Evolutionary conservation across 176 grass and related monocot genomes (phyloP), one percentile per base, ranked within the genome.

Genomic region (Calamus simplicifolius): DNA sequence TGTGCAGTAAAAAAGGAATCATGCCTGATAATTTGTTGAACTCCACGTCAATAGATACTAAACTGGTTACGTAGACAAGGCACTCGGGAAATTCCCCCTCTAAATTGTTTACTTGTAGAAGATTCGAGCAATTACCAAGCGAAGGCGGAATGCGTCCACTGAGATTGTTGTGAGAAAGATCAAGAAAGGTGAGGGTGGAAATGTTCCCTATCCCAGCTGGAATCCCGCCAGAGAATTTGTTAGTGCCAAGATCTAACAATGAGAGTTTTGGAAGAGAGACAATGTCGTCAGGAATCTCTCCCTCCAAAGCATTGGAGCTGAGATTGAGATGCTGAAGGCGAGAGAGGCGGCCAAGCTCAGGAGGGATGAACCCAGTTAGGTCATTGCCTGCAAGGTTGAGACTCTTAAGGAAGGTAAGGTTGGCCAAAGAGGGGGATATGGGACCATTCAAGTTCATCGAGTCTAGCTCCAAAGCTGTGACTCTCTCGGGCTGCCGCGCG

Each of bases 301-400:
- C 88, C 57, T 68, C 50, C 0, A 92, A 16, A 27, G 52, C 48
- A 62, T 92, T 92, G 27, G 30, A 67, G 63, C 88, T 92, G 43
- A 91, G 25, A 64, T 83, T 86, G 12, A 86, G 79, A 56, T 31
- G 61, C 27, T 27, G 66, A 15, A 92, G 79, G 4, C 25, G 35
- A 54, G 62, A 58, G 4, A 83, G 60, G 10, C 25, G 8, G 4
- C 76, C 75, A 0, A 92, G 52, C 59, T 80, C 65, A 0, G 48
- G 15, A 0, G 88, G 77, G 52, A 93, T 81, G 16, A 16, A 1
- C 0, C 89, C 85, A 10, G 28, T 59, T 52, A 88, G 50, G 43
- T n/a, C 28, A 26, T 88, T 88, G 16, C 58, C 63, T 10, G 85
- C 63, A 3, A 88, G 43, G 4, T 88, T 51, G 25, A 88, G 54